A percentile compares a stretch with the other conserved stretches of the same genome.
Evolutionary conservation across 2,329 filamentous ascomycete species (phyloP).

Genomic region (Coniochaeta prunicola): DNA sequence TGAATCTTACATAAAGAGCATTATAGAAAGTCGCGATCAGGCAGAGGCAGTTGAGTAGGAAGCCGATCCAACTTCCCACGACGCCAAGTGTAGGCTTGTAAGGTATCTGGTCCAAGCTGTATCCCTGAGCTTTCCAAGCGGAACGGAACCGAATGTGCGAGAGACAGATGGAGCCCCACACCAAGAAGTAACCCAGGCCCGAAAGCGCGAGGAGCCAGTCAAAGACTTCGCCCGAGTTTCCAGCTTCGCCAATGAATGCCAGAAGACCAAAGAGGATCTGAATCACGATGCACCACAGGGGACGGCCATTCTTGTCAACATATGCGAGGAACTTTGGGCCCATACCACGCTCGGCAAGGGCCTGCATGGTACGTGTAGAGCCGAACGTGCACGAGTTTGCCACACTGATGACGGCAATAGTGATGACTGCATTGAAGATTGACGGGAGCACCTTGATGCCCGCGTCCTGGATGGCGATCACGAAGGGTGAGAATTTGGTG

Average conservation of each 20-base stretch:
- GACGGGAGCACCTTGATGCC: constrained; percentile 41
- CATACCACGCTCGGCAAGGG: constrained; percentile 39
- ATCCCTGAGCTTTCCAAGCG: constrained; percentile 53
- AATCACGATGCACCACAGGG: constrained; percentile 44
- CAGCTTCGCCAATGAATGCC: constrained; percentile 46
- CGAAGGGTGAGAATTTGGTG: constrained; percentile 41
- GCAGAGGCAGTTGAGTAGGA: constrained; percentile 59
- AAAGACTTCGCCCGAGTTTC: constrained; percentile 40
- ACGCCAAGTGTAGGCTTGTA: constrained; percentile 46
- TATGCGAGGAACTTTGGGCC: constrained; percentile 51
- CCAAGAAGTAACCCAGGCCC: constrained; percentile 66
- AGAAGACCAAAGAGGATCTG: constrained; percentile 52
- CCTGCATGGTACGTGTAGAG: constrained; percentile 43
- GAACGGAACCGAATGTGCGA: constrained; percentile 60
- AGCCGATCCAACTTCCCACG: constrained; percentile 61
- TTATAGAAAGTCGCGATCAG: constrained; percentile 68
- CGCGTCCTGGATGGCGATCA: constrained; percentile 42
- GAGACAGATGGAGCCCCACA: constrained; percentile 63
- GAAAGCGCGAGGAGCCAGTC: constrained; percentile 64
- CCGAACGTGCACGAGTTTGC: constrained; percentile 45
- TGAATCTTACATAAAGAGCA: constrained; percentile 43
- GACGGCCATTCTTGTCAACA: constrained; percentile 54
- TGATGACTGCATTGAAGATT: constrained; percentile 47
- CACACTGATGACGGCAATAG: constrained; percentile 42
- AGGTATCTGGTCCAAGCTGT: constrained; percentile 38